Base-by-base conservation (phyloP, 306 rosid species). In the Lathyrus sativus region DNA sequence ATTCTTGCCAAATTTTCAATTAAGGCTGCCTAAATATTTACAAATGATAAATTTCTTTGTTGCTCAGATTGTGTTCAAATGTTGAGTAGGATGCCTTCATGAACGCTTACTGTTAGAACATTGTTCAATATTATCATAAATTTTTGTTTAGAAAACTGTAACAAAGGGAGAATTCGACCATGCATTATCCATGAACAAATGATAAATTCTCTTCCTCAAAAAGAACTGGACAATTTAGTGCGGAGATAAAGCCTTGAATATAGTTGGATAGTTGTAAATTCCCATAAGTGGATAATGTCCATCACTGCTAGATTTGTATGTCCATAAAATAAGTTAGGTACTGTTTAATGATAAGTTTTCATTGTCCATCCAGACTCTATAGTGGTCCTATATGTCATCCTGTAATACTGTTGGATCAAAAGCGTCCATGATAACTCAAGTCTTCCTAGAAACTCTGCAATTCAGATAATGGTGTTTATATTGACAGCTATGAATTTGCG, bases 61-160 rank as follows among this genome's bases (percentile, higher is more conserved):
- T 61, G 68, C 62, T 57, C 71, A 58, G 65, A 42, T 67, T 67
- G 48, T 43, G 55, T 44, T 60, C 43, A 67, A 51, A 42, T 64
- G 4, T 48, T 13, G 59, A 39, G 49, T 29, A 39, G 8, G 45
- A 35, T 39, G 49, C 11, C 41, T 61, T 38, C 66, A 5, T 37
- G 10, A 8, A 3, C 19, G 68, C 37, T 15, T 62, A 59, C 51
- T 26, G 48, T 55, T 50, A 33, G 58, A 19, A 13, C 2, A 12
- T 28, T 56, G 10, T 12, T 6, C 35, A 12, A 28, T 56, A 11
- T 28, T 56, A 7, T 4, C 10, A 28, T 5, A 56, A 28, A 1
- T 2, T 28, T 56, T 28, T 28, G 18, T 56, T 28, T 56, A 56
- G 39, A 19, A 56, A 28, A 29, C 19, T 56, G 11, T 56, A 56